phyloP scores from a whole-genome alignment of 2,329 filamentous ascomycete genomes.

The Hypomyces perniciosus region DNA sequence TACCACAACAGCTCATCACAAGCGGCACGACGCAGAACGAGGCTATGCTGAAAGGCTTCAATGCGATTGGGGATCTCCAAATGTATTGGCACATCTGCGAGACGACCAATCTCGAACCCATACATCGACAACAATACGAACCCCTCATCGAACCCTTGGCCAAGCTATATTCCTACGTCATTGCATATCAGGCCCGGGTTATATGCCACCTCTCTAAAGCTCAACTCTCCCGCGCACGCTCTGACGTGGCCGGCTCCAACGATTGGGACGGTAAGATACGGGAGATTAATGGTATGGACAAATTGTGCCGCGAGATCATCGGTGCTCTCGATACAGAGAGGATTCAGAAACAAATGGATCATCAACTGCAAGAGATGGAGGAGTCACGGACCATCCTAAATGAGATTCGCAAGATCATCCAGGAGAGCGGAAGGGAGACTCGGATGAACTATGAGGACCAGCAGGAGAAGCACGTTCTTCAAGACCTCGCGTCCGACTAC shows the following conservation, averaged over 20 bases:
- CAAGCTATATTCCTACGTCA: constrained; percentile 3
- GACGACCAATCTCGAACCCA: constrained; percentile 2
- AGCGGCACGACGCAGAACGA: constrained; percentile 14
- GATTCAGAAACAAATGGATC: neutral
- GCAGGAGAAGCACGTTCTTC: constrained; percentile 8
- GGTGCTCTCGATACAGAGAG: neutral
- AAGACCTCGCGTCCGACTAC: constrained; percentile 20
- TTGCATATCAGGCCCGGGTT: constrained; percentile 8
- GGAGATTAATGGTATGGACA: neutral
- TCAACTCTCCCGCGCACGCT: constrained; percentile 15
- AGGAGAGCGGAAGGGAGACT: neutral
- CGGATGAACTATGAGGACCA: neutral
- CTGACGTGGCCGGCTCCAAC: constrained; percentile 10
- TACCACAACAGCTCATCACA: constrained; percentile 11
- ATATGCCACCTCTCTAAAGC: constrained; percentile 14
- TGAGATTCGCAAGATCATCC: neutral
- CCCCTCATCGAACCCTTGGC: neutral
- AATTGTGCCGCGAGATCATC: neutral
- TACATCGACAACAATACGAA: neutral
- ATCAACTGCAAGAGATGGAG: constrained; percentile 2
- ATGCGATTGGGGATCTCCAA: constrained; percentile 14
- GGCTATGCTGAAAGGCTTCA: constrained; percentile 20
- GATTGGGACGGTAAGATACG: constrained; percentile 9
- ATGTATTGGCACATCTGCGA: constrained; percentile 18
- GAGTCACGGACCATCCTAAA: neutral